Conservation (phyloP, 2,329 filamentous ascomycete species). For the Ustulina deusta region DNA sequence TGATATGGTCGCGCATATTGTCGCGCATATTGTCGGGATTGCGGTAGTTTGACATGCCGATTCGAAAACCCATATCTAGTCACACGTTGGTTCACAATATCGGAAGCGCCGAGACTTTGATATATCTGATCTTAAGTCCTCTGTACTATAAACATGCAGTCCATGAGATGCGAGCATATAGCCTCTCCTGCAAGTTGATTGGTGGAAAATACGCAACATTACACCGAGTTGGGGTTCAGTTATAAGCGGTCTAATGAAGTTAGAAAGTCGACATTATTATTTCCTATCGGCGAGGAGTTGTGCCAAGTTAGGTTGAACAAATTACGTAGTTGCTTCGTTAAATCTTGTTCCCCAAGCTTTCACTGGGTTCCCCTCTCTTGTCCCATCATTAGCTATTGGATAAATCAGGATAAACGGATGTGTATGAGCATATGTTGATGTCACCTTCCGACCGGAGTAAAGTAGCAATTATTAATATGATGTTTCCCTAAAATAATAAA, state of each 20-base stretch:
- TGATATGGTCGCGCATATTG: too few relatives aligned
- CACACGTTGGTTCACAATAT: not conserved
- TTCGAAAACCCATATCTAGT: not conserved
- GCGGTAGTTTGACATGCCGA: too few relatives aligned
- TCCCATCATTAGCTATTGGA: conserved; percentile 23
- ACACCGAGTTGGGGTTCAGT: conserved; percentile 3
- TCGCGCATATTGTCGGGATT: too few relatives aligned
- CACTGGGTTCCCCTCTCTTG: conserved; percentile 25
- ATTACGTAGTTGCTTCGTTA: conserved; percentile 6
- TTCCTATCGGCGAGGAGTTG: not conserved
- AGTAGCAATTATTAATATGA: not conserved
- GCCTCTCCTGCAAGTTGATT: not conserved
- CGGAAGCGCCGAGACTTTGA: not conserved
- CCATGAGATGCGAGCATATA: not conserved
- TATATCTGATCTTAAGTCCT: not conserved
- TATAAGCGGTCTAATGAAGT: conserved; percentile 11
- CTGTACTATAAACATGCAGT: not conserved
- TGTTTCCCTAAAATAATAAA: not conserved
- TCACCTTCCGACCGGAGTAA: conserved; percentile 19
- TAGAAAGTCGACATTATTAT: conserved; percentile 11
- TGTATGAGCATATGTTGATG: not conserved
- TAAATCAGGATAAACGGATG: conserved; percentile 36
- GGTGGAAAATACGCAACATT: conserved; percentile 8
- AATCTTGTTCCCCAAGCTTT: conserved; percentile 17
- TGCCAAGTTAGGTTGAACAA: not conserved